A percentile compares a stretch with the other conserved stretches of the same genome.
phyloP scores from a whole-genome alignment of 495 filamentous ascomycete genomes.

The Penicillium riverlandense region DNA sequence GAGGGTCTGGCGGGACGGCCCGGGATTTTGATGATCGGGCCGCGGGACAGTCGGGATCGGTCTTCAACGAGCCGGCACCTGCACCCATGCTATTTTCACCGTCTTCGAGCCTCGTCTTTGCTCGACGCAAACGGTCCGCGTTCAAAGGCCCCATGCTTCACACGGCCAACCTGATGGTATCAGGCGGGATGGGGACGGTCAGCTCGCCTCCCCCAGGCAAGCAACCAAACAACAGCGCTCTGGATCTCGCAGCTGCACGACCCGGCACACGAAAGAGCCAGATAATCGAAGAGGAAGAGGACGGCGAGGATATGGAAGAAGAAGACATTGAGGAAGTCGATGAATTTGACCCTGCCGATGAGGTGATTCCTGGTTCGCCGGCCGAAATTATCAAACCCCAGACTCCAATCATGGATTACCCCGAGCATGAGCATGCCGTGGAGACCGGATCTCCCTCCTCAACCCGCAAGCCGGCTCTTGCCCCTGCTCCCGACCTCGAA shows the following conservation, averaged over 20 bases:
- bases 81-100: conserved; percentile 38
- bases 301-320: conserved; percentile 60
- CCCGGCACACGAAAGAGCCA: conserved; percentile 49
- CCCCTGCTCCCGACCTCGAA: conserved; percentile 29
- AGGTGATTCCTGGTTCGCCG: conserved; percentile 6
- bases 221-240: conserved; percentile 38
- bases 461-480: conserved; percentile 19
- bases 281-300: conserved; percentile 84
- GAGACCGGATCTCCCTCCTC: conserved; percentile 9
- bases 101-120: conserved; percentile 70
- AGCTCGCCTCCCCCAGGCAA: conserved; percentile 30
- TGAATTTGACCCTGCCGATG: conserved; percentile 41
- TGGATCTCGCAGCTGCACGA: conserved; percentile 47
- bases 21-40: conserved; percentile 20
- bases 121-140: conserved; percentile 77
- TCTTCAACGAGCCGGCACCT: conserved; percentile 34
- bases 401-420: too few relatives aligned
- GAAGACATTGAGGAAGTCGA: conserved; percentile 64
- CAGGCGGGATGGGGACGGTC: conserved; percentile 27
- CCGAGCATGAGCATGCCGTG: too few relatives aligned
- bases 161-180: conserved; percentile 39
- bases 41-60: conserved; percentile 19
- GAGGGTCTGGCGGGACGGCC: conserved; percentile 39
- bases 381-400: too few relatives aligned
- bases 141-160: conserved; percentile 82